Percentiles rank a stretch among this genome's conserved stretches.
Conservation (phyloP, 169 alveolate genomes). For the Theileria luwenshuni region DNA sequence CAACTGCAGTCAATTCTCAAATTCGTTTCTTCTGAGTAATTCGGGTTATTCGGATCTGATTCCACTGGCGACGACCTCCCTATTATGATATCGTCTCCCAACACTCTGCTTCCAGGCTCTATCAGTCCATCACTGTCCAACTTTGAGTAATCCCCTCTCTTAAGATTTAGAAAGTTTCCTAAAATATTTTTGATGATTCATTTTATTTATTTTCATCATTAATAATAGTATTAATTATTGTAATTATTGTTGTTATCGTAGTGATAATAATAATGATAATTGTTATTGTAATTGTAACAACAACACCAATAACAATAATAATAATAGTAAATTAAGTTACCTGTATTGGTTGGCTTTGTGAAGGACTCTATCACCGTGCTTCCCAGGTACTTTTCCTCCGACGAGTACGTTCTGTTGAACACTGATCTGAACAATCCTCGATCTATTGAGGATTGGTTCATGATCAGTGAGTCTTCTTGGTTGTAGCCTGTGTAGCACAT, state of each 20-base stretch:
- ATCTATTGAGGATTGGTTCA: constrained; percentile 96
- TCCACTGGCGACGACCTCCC: constrained; percentile 95
- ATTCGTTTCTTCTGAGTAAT: constrained; percentile 56
- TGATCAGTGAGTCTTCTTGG: constrained; percentile 98
- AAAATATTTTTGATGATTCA: not conserved
- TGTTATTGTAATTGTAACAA: not conserved
- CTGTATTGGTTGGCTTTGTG: constrained; percentile 88
- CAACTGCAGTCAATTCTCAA: constrained; percentile 91
- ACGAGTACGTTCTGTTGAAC: constrained; percentile 94
- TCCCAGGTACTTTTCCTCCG: constrained; percentile 92
- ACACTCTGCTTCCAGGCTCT: constrained; percentile 96
- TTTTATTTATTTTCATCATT: constrained; percentile 37
- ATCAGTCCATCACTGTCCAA: constrained; percentile 96
- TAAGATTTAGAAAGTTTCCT: constrained; percentile 80
- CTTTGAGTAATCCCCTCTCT: constrained; percentile 93
- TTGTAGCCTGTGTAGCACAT: constrained; percentile 98
- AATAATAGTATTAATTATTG: constrained; percentile 18
- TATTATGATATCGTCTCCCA: constrained; percentile 97
- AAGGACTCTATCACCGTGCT: constrained; percentile 89
- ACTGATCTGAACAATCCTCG: constrained; percentile 98
- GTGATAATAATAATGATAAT: too few species aligned
- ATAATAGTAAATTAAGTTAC: not conserved
- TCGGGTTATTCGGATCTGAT: constrained; percentile 18
- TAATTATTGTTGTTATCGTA: too few species aligned
- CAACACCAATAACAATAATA: too few species aligned